Base-by-base conservation (phyloP, 352 stramenopile genomes). In the Phytophthora tentaculata region DNA sequence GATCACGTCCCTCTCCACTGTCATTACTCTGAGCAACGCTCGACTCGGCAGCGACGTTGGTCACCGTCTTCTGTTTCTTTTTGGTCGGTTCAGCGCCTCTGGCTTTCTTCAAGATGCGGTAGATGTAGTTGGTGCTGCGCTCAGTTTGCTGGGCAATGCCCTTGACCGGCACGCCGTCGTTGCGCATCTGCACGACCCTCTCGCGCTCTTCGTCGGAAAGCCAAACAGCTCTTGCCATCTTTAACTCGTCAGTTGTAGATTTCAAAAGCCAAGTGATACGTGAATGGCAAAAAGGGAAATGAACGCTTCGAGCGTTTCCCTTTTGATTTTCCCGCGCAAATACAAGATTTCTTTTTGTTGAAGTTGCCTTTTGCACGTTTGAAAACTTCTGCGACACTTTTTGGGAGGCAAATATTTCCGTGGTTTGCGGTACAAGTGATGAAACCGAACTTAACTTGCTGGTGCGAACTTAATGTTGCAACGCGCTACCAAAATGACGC, bases 201-300 rank as follows among this genome's bases (percentile, higher is more conserved):
- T 64, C 54, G 12, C 63, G 71, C 56, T 88, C 79, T 22, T 80
- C 69, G 8, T 71, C 60, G 45, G 81, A 83, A 2, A 88, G 54
- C 68, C 69, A 77, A 47, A 51, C 72, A 13, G 69, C 76, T 57
- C 74, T 73, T 48, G 74, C 77, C 83, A 89, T 89, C 32, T 39
- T 39, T 14, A 14, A 5, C 16, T 44, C 37, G 20, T 35, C 22
- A 48, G 19, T 26, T 16, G 56, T 51, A 52, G 47, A 51, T 66
- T 56, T 56, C 24, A n/a, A 19, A 24, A 61, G 22, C 29, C 29
- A 22, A 44, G 28, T 55, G 56, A 8, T 14, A 5, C 13, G 19
- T 53, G 50, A 0, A 17, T 16, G 28, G 19, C 39, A 59, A 59
- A 64, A 75, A 29, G 29, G 44, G 20, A 63, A 73, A 52, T 73